A percentile compares a stretch with the other conserved stretches of the same genome.
These are phyloP conservation scores for Aspergillus intermedius DNA, from an alignment of 2,329 filamentous ascomycete species.

Conservation along the genomic window DNA sequence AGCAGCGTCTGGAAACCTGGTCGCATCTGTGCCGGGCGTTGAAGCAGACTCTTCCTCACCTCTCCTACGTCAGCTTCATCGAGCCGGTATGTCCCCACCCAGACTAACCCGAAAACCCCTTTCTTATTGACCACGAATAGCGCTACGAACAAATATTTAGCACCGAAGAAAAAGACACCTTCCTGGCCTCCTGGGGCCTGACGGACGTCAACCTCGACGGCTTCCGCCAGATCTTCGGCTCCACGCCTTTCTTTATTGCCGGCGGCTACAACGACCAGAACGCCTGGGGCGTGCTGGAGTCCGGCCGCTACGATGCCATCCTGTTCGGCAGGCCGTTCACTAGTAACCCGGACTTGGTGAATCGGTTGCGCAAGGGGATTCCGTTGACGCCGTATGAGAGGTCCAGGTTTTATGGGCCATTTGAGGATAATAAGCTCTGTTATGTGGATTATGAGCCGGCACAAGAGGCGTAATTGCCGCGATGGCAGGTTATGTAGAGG, in stretches of 20 bases:
- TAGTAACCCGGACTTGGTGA: slow-evolving; percentile 45
- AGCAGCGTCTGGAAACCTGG: slow-evolving; percentile 50
- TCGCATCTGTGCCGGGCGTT: slow-evolving; percentile 44
- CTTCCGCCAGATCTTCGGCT: slow-evolving; percentile 48
- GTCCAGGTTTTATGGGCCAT: slow-evolving; percentile 39
- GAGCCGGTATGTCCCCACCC: slow-evolving; percentile 36
- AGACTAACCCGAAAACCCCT: background rate
- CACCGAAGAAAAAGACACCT: slow-evolving; percentile 43
- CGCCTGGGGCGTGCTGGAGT: slow-evolving; percentile 44
- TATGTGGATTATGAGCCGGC: slow-evolving; percentile 25
- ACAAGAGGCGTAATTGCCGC: background rate
- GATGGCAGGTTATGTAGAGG: no score
- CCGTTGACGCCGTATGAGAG: slow-evolving; percentile 41
- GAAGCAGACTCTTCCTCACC: slow-evolving; percentile 37
- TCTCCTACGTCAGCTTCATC: slow-evolving; percentile 52
- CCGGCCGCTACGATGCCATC: slow-evolving; percentile 43
- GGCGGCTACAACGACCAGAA: slow-evolving; percentile 51
- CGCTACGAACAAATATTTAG: slow-evolving; percentile 50
- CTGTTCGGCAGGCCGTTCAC: slow-evolving; percentile 45
- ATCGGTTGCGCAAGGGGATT: slow-evolving; percentile 36
- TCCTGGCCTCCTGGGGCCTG: slow-evolving; percentile 45
- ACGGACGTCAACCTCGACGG: slow-evolving; percentile 39
- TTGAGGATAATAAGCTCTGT: slow-evolving; percentile 26
- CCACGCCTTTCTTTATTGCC: slow-evolving; percentile 51
- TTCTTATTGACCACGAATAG: slow-evolving; percentile 6